These are phyloP conservation scores for Penicillium atrosanguineum DNA, from an alignment of 495 filamentous ascomycete genomes.

Conservation along the genomic window DNA sequence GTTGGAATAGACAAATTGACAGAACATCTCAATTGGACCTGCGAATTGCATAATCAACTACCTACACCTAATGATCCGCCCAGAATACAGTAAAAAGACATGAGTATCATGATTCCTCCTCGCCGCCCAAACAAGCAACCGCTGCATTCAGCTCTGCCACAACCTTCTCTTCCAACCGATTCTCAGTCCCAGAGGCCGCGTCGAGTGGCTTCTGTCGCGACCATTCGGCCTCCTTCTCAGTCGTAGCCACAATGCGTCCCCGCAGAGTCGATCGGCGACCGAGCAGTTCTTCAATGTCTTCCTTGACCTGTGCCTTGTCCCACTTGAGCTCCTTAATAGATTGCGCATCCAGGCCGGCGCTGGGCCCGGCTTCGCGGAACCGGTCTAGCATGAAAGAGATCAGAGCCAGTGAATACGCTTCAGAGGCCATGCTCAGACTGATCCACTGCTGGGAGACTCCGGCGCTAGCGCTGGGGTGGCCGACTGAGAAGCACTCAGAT, in stretches of 20 bases:
- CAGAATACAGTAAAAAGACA: constrained; percentile 15
- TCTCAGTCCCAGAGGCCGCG: constrained; percentile 44
- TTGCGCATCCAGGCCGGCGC: constrained; percentile 54
- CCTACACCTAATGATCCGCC: constrained; percentile 12
- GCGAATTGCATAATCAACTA: constrained; percentile 13
- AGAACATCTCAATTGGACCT: constrained; percentile 7
- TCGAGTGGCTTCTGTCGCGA: constrained; percentile 47
- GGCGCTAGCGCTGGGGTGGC: constrained; percentile 30
- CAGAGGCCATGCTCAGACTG: constrained; percentile 66
- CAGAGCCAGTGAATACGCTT: constrained; percentile 74
- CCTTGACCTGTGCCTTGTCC: constrained; percentile 65
- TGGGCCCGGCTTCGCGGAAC: constrained; percentile 57
- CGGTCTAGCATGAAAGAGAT: constrained; percentile 63
- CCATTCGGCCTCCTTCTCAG: constrained; percentile 66
- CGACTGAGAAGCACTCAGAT: constrained; percentile 58
- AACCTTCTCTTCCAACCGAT: constrained; percentile 69
- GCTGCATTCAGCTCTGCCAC: constrained; percentile 57
- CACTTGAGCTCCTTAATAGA: constrained; percentile 67
- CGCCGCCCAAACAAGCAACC: constrained; percentile 38
- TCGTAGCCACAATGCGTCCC: constrained; percentile 68
- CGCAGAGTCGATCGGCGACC: constrained; percentile 58
- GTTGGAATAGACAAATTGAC: not conserved
- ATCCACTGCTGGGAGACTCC: constrained; percentile 49
- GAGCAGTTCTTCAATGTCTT: constrained; percentile 77
- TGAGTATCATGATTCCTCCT: constrained; percentile 37